These are phyloP conservation scores for Diutina sp. DNA, from an alignment of 1,139 yeast genomes.

Conservation along the genomic window DNA sequence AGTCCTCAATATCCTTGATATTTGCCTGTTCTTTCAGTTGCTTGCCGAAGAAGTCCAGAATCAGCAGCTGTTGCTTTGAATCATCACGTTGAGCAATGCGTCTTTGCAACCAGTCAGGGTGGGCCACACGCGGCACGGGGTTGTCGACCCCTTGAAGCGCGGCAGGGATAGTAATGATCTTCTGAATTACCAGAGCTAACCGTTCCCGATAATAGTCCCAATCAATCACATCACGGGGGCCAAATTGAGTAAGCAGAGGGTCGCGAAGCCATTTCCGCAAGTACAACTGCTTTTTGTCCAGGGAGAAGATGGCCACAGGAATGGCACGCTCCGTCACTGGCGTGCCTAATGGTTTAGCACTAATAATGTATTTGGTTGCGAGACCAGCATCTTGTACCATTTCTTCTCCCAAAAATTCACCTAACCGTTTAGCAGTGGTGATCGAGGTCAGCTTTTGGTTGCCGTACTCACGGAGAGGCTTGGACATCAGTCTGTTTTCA, in stretches of 20 bases:
- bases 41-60: conserved; percentile 43
- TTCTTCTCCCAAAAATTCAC: conserved; percentile 93
- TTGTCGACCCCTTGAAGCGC: conserved; percentile 82
- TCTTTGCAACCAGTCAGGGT: conserved; percentile 86
- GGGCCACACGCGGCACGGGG: conserved; percentile 90
- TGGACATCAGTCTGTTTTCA: conserved; percentile 93
- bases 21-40: conserved; percentile 19
- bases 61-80: conserved; percentile 56
- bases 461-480: conserved; percentile 79
- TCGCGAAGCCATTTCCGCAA: conserved; percentile 83
- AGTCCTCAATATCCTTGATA: conserved; percentile 70
- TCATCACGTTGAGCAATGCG: conserved; percentile 49
- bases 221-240: conserved; percentile 81
- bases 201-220: conserved; percentile 92
- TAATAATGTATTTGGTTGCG: conserved; percentile 88
- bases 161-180: conserved; percentile 94
- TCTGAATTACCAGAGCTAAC: conserved; percentile 84
- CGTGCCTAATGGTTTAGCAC: conserved; percentile 70
- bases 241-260: conserved; percentile 65
- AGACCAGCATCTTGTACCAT: conserved; percentile 96
- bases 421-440: conserved; percentile 85
- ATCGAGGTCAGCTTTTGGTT: conserved; percentile 89
- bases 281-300: conserved; percentile 54
- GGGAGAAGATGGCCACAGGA: conserved; percentile 91
- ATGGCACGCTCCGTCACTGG: conserved; percentile 95